Conservation (phyloP, 2,329 filamentous ascomycete species). For the Aspergillus fischeri region DNA sequence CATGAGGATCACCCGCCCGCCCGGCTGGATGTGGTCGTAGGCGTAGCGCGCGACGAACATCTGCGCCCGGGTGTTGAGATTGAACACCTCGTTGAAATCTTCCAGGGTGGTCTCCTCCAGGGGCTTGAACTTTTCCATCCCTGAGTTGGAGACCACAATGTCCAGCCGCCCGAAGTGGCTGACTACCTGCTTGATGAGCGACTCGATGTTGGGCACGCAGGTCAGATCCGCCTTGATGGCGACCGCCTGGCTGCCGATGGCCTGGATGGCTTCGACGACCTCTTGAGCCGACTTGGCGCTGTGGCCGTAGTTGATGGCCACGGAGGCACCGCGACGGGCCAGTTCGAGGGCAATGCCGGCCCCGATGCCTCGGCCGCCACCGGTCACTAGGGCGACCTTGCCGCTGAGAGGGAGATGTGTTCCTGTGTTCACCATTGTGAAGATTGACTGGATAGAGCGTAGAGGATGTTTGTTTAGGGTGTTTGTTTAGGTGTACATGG, state of each 20-base stretch:
- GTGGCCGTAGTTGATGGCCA: conserved; percentile 51
- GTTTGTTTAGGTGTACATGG: not conserved
- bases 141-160: conserved; percentile 52
- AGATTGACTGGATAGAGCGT: not conserved
- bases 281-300: conserved; percentile 60
- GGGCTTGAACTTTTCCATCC: conserved; percentile 38
- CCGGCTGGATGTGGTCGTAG: conserved; percentile 64
- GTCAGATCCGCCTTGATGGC: conserved; percentile 66
- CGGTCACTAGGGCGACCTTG: conserved; percentile 37
- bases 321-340: conserved; percentile 36
- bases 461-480: not conserved
- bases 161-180: conserved; percentile 63
- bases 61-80: conserved; percentile 59
- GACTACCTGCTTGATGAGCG: conserved; percentile 61
- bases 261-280: conserved; percentile 63
- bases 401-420: conserved; percentile 19
- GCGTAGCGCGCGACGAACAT: conserved; percentile 63
- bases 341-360: conserved; percentile 41
- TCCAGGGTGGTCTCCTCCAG: conserved; percentile 26
- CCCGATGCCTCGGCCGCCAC: conserved; percentile 39
- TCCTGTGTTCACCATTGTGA: not conserved
- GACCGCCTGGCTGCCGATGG: conserved; percentile 57
- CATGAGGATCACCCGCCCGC: conserved; percentile 72
- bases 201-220: conserved; percentile 59
- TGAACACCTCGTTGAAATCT: conserved; percentile 52